Base-by-base conservation (phyloP, 768 basidiomycete species). In the Podaxis sp. region DNA sequence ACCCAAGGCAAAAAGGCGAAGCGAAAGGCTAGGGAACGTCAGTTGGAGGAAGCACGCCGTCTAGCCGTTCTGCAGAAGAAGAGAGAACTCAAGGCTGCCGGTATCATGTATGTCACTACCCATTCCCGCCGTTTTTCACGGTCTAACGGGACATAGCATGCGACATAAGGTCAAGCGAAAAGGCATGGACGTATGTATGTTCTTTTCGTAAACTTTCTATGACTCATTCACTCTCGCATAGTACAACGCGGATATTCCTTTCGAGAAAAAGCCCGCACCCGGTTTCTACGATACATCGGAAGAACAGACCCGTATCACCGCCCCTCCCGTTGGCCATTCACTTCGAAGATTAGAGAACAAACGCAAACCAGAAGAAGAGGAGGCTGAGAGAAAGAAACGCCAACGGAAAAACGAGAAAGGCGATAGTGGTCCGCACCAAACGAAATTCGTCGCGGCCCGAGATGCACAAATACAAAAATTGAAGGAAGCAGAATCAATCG, bases 1-100 rank as follows among this genome's bases (percentile, higher is more conserved):
- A 99, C 97, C 0, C 97, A 99, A 73, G 97, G 97, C 37, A 99
- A 99, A 74, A 99, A 99, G 74, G 97, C 97, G 2, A 99, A 99
- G 73, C 89, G 97, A 66, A 99, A 98, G 75, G 97, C 95, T 4
- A 85, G 97, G 48, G 97, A 99, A 69, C 89, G 96, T 61, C 96
- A 98, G 69, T 77, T 99, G 38, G 97, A 99, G 71, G 97, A 99
- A 70, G 97, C 97, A 1, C 80, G 96, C 55, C 82, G 97, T 23
- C 76, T 99, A 46, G 97, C 97, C 7, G 92, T 96, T 37, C 75
- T 99, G 57, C 97, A 98, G 72, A 99, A 99, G 81, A 97, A 95
- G 77, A 82, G 97, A 67, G 97, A 98, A 71, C 74, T 99, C 63
- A 99, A 98, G 73, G 95, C 95, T 2, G 97, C 97, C 40, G 97